Evolutionary conservation across 208 protist species (phyloP).

Genomic region (Leishmania arabica): DNA sequence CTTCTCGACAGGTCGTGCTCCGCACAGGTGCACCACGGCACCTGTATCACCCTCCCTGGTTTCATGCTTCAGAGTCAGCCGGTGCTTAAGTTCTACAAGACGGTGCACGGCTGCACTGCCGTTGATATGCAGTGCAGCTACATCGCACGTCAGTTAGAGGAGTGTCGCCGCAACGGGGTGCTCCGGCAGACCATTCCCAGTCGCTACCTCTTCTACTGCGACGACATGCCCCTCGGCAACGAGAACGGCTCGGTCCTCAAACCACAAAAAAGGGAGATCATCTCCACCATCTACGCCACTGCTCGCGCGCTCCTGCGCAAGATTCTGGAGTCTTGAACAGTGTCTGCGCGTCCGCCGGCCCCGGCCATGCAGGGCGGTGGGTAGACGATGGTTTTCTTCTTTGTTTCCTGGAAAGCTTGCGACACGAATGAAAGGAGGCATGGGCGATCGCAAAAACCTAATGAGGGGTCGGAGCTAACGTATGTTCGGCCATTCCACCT

Average conservation of each 20-base stretch:
- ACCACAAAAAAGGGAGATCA: slow-evolving; percentile 53
- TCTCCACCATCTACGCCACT: slow-evolving; percentile 70
- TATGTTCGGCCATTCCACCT: no score
- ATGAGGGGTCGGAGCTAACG: no score
- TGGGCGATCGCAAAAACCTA: no score
- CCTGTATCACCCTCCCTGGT: slow-evolving; percentile 73
- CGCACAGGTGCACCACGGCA: slow-evolving; percentile 43
- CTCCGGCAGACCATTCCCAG: slow-evolving; percentile 45
- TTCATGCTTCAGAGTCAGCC: slow-evolving; percentile 76
- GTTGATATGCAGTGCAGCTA: slow-evolving; percentile 90
- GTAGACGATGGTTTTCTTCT: no score
- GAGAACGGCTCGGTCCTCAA: slow-evolving; percentile 49
- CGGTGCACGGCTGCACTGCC: slow-evolving; percentile 69
- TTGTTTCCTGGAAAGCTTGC: no score
- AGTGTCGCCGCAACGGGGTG: slow-evolving; percentile 69
- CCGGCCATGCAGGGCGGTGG: no score
- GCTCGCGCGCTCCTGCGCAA: slow-evolving; percentile 43
- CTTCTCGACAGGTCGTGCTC: slow-evolving; percentile 50
- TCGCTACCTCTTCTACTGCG: slow-evolving; percentile 82
- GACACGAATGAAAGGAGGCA: no score
- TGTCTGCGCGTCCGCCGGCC: no score
- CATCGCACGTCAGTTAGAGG: slow-evolving; percentile 71
- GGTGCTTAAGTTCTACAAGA: slow-evolving; percentile 82
- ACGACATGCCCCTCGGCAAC: slow-evolving; percentile 80
- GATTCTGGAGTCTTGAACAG: slow-evolving; percentile 24